Base-by-base conservation (phyloP, 495 filamentous ascomycete species). In the Xylaria longipes region DNA sequence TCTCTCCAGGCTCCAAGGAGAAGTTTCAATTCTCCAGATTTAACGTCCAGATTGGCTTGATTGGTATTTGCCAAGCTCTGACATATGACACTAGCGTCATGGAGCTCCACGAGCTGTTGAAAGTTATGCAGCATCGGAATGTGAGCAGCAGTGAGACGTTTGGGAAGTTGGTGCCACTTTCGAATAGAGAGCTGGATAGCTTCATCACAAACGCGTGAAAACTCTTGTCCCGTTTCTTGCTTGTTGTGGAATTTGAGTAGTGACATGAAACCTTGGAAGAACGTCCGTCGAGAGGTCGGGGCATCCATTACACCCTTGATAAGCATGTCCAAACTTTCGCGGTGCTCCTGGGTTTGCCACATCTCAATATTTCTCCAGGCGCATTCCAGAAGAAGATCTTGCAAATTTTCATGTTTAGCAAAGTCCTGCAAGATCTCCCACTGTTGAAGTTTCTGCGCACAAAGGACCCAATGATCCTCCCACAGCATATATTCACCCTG, bases 401-500 rank as follows among this genome's bases (percentile, higher is more conserved):
- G 97, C 80, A 97, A 91, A 75, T 98, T 99, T 76, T 99, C 97
- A 71, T 98, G 95, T 80, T 98, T 98, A n/a, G 97, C 95, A 73
- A 97, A 98, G 72, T 99, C 97, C 66, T 91, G 92, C 35, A 99
- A 82, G 68, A 99, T 92, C 67, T 99, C 97, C 97, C 97, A 99
- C 73, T 98, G 97, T 78, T 99, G 97, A 46, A 99, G 87, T 83
- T 98, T 99, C 81, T 98, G 93, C 3, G 95, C 96, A 78, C 97
- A 98, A 50, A 97, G 87, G 43, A 98, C 88, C 97, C 97, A 99
- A 74, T 99, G 97, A 80, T 99, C 97, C 81, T 99, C 97, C 97
- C 97, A 99, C 1, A 99, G 87, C 89, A 96, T 97, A 78, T 99
- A 99, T 82, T 99, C 97, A 17, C 90, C 94, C 74, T 97, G 92